phyloP scores from a whole-genome alignment of 768 basidiomycete species.

The Mycena amicta region DNA sequence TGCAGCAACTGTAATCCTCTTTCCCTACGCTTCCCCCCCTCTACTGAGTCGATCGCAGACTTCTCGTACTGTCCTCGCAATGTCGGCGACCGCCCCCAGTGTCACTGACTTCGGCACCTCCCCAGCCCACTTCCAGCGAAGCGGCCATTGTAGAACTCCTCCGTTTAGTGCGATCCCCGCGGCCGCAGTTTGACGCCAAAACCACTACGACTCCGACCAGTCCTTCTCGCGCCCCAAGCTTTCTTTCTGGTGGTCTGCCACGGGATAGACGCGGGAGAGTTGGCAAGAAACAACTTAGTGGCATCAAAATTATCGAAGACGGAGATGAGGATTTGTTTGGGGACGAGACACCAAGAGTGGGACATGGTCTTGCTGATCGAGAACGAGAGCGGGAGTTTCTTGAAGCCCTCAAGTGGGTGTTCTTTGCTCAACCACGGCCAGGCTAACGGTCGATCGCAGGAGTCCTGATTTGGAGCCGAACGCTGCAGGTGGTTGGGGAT shows the following conservation, averaged over 20 bases:
- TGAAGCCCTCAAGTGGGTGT: slow-evolving; percentile 51
- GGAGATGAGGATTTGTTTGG: slow-evolving; percentile 47
- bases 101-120: slow-evolving; percentile 58
- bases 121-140: slow-evolving; percentile 64
- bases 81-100: slow-evolving; percentile 61
- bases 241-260: slow-evolving; percentile 72
- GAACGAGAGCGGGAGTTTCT: slow-evolving; percentile 59
- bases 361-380: slow-evolving; percentile 41
- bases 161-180: slow-evolving; percentile 59
- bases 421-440: neutral
- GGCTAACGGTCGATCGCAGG: slow-evolving; percentile 32
- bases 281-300: slow-evolving; percentile 48
- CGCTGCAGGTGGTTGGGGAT: slow-evolving; percentile 65
- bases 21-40: neutral
- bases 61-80: slow-evolving; percentile 76
- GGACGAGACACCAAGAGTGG: slow-evolving; percentile 54
- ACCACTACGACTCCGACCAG: slow-evolving; percentile 29
- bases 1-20: slow-evolving; percentile 73
- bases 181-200: slow-evolving; percentile 39
- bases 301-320: slow-evolving; percentile 31
- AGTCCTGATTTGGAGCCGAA: slow-evolving; percentile 53
- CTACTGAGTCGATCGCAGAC: slow-evolving; percentile 42
- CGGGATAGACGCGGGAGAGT: slow-evolving; percentile 81
- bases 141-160: slow-evolving; percentile 70
- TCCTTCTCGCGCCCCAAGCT: slow-evolving; percentile 56